These are phyloP conservation scores for Ocimum tenuiflorum DNA, from an alignment of 257 asterid species.

Conservation along the genomic window DNA sequence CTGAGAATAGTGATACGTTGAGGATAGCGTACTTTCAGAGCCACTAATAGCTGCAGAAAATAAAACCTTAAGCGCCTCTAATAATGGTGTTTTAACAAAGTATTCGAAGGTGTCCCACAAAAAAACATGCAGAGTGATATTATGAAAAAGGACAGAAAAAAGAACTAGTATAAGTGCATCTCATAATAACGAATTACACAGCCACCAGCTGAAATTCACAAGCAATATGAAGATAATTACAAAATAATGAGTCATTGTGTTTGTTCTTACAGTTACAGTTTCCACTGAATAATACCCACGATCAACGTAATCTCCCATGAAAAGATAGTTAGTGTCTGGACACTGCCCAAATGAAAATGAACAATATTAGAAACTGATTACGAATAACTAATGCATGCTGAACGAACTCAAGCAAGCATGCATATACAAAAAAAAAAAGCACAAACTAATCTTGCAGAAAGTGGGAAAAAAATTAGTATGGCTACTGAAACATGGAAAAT, in stretches of 20 bases:
- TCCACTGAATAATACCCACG: slow-evolving; percentile 94
- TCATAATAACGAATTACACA: too few relatives aligned
- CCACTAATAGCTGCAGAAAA: slow-evolving; percentile 67
- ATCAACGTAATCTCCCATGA: slow-evolving; percentile 94
- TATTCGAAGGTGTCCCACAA: not conserved
- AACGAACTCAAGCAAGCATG: not conserved
- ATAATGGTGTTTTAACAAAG: not conserved
- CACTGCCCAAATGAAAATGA: slow-evolving; percentile 54
- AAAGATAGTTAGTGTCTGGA: slow-evolving; percentile 91
- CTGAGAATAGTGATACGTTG: slow-evolving; percentile 75
- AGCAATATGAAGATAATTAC: not conserved
- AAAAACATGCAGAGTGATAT: not conserved
- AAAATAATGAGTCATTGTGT: slow-evolving; percentile 13
- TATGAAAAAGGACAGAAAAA: not conserved
- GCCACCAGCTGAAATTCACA: slow-evolving; percentile 5
- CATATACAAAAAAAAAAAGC: not conserved
- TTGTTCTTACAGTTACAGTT: slow-evolving; percentile 79
- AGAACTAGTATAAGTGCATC: too few relatives aligned
- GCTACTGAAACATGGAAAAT: not conserved
- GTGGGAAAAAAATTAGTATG: not conserved
- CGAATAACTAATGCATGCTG: not conserved
- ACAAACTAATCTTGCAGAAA: not conserved
- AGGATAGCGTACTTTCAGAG: slow-evolving; percentile 69
- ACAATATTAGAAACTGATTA: slow-evolving; percentile 13
- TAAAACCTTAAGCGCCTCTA: slow-evolving; percentile 15